These are phyloP conservation scores for Fusarium sp. DNA, from an alignment of 2,329 filamentous ascomycete species.

Conservation along the genomic window DNA sequence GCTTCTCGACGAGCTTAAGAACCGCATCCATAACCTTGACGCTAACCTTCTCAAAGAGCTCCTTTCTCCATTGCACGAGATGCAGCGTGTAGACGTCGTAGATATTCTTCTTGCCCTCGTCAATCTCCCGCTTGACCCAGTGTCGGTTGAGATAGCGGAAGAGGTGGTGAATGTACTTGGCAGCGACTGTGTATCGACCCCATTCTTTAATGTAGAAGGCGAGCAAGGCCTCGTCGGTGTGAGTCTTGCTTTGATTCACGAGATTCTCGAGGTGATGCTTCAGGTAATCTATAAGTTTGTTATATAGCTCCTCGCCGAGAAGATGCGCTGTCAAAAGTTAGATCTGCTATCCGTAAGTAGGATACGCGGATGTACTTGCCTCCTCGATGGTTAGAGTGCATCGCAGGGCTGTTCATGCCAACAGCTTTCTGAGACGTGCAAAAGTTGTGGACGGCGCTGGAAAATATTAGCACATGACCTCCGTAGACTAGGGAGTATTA, in stretches of 20 bases:
- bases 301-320: constrained; percentile 94
- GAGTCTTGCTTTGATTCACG: constrained; percentile 76
- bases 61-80: constrained; percentile 92
- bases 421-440: constrained; percentile 97
- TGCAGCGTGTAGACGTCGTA: constrained; percentile 99
- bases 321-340: constrained; percentile 75
- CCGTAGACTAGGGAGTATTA: neutral
- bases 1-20: constrained; percentile 93
- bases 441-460: constrained; percentile 94
- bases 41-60: constrained; percentile 87
- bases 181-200: constrained; percentile 93
- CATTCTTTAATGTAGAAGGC: constrained; percentile 97
- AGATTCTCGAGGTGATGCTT: constrained; percentile 79
- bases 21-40: constrained; percentile 95
- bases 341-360: neutral
- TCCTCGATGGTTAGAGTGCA: constrained; percentile 63
- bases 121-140: constrained; percentile 99
- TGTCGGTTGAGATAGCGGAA: constrained; percentile 97
- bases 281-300: constrained; percentile 88
- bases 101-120: constrained; percentile 97
- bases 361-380: constrained; percentile 58
- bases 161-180: constrained; percentile 96
- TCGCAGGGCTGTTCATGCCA: constrained; percentile 60
- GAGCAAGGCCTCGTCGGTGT: constrained; percentile 90
- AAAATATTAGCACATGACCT: constrained; percentile 50